Evolutionary conservation across 441 rosid genomes (phyloP).

Genomic region (Gossypium trilobum): DNA sequence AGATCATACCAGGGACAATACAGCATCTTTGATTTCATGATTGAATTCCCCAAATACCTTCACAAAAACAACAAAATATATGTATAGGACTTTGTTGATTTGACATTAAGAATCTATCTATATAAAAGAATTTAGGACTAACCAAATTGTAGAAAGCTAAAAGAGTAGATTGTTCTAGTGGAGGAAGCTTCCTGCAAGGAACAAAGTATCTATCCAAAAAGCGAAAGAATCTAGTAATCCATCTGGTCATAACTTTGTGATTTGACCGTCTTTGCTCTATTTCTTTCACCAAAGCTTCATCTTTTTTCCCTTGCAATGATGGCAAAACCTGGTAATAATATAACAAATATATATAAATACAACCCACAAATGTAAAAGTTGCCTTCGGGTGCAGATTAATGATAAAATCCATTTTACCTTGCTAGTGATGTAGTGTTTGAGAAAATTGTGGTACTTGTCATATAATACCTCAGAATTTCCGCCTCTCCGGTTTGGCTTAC

Average conservation of each 20-base stretch:
- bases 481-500: background rate
- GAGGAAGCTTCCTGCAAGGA: background rate
- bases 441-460: background rate
- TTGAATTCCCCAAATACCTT: slow-evolving; percentile 6
- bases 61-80: background rate
- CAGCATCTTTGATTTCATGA: background rate
- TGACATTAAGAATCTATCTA: background rate
- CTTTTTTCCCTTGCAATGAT: slow-evolving; percentile 2
- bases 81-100: background rate
- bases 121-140: background rate
- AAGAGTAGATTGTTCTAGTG: background rate
- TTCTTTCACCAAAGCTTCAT: slow-evolving; percentile 1
- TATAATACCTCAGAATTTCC: background rate
- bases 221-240: background rate
- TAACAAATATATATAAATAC: background rate
- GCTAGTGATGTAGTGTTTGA: background rate
- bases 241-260: background rate
- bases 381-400: too few species aligned
- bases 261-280: background rate
- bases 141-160: slow-evolving; percentile 9
- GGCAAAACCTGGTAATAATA: background rate
- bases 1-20: background rate
- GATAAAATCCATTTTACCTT: background rate
- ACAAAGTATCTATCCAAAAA: slow-evolving; percentile 6
- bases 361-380: too few species aligned